These are phyloP conservation scores for Chenopodium suecicum DNA, from an alignment of 148 eudicot species.

Conservation along the genomic window DNA sequence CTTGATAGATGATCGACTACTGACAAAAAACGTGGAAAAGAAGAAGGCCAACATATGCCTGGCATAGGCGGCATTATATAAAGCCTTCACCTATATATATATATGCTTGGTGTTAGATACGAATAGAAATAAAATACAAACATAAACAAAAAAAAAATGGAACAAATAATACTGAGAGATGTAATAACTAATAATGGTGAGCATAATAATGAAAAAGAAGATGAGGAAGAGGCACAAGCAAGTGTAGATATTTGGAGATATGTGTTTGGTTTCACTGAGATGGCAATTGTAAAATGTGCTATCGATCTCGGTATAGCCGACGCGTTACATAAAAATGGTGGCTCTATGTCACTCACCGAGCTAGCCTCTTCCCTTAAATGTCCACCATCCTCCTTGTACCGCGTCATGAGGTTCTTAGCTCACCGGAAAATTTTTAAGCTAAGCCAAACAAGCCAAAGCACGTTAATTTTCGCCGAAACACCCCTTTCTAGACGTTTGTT, in stretches of 20 bases:
- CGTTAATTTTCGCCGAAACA: conserved; percentile 39
- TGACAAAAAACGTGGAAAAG: no score
- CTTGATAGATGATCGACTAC: no score
- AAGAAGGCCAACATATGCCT: no score
- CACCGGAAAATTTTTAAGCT: conserved; percentile 42
- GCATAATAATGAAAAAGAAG: conserved; percentile 11
- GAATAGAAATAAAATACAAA: no score
- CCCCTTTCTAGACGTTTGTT: conserved; percentile 50
- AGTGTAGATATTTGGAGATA: conserved; percentile 48
- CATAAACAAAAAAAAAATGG: not conserved
- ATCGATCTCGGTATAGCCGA: conserved; percentile 64
- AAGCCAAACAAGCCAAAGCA: conserved; percentile 11
- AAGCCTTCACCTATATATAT: not conserved
- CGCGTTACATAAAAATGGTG: conserved; percentile 39
- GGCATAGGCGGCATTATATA: not conserved
- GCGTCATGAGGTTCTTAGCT: conserved; percentile 58
- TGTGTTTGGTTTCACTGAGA: conserved; percentile 49
- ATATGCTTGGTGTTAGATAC: not conserved
- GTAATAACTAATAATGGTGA: conserved; percentile 14
- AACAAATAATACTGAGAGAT: conserved; percentile 1
- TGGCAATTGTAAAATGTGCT: conserved; percentile 64
- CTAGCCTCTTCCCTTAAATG: conserved; percentile 52
- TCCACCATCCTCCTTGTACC: conserved; percentile 31
- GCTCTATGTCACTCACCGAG: conserved; percentile 44
- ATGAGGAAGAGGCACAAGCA: conserved; percentile 41